A percentile compares a stretch with the other conserved stretches of the same genome.
phyloP scores from a whole-genome alignment of 225 moss, liverwort and hornwort species.

The Asterella californica region DNA sequence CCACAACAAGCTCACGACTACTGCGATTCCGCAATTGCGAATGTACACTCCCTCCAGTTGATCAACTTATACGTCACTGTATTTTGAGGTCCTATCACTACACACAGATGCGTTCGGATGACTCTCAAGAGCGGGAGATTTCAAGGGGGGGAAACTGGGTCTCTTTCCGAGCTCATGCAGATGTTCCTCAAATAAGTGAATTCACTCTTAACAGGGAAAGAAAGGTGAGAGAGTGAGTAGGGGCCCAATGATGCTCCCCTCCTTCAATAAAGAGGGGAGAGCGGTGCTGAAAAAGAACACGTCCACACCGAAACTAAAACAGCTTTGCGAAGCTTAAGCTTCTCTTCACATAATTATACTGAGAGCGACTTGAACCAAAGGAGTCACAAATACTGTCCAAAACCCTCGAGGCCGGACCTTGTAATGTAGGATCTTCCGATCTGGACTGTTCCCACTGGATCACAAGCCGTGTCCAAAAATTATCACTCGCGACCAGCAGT shows the following conservation, averaged over 20 bases:
- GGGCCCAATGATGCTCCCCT: slow-evolving; percentile 25
- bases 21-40: slow-evolving; percentile 1
- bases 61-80: not conserved
- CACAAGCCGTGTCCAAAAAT: not conserved
- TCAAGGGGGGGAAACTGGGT: not conserved
- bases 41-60: not conserved
- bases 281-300: slow-evolving; percentile 16
- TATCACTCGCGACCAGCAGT: not conserved
- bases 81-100: not conserved
- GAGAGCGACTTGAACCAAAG: slow-evolving; percentile 9
- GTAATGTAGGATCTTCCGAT: slow-evolving; percentile 16
- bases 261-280: slow-evolving; percentile 28
- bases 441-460: not conserved
- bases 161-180: slow-evolving; percentile 8
- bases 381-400: slow-evolving; percentile 1
- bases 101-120: not conserved
- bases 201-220: not conserved
- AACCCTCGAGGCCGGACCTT: slow-evolving; percentile 17
- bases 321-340: not conserved
- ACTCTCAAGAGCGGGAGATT: not conserved
- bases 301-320: not conserved
- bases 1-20: slow-evolving; percentile 7
- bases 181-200: not conserved
- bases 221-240: not conserved
- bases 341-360: slow-evolving; percentile 21